These are phyloP conservation scores for Aspergillus tanneri DNA, from an alignment of 2,329 filamentous ascomycete genomes.

Conservation along the genomic window DNA sequence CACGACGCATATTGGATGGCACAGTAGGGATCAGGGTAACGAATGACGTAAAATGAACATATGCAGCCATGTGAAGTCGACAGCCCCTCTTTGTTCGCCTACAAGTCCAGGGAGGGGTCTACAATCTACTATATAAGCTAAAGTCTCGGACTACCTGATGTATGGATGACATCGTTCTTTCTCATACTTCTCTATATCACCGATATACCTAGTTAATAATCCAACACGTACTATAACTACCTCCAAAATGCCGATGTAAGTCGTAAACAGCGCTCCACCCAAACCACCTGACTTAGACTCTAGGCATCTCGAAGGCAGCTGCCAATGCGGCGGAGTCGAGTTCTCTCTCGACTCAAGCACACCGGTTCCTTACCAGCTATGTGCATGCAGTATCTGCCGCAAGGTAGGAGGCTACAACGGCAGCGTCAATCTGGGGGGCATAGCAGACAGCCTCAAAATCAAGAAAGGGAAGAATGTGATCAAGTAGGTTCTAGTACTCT, in stretches of 20 bases:
- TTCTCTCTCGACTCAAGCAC: slow-evolving; percentile 49
- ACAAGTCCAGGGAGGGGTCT: too few relatives aligned
- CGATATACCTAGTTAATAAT: too few relatives aligned
- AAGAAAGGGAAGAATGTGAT: slow-evolving; percentile 45
- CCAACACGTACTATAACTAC: too few relatives aligned
- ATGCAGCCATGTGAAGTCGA: background rate
- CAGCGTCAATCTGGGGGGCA: slow-evolving; percentile 49
- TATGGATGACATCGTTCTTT: slow-evolving; percentile 12
- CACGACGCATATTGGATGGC: too few relatives aligned
- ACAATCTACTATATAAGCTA: background rate
- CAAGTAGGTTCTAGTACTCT: slow-evolving; percentile 38
- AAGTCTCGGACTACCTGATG: background rate
- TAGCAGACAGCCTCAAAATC: slow-evolving; percentile 44
- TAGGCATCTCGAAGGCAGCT: slow-evolving; percentile 51
- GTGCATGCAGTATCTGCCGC: slow-evolving; percentile 51
- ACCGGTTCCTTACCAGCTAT: slow-evolving; percentile 51
- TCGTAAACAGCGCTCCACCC: background rate
- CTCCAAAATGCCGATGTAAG: slow-evolving; percentile 25
- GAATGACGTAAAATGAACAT: too few relatives aligned
- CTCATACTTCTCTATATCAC: background rate
- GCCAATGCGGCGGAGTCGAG: slow-evolving; percentile 50
- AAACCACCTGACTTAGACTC: background rate
- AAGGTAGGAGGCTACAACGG: slow-evolving; percentile 49
- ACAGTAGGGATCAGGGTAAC: too few relatives aligned
- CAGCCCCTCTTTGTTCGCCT: background rate